Percentiles rank a stretch among this genome's conserved stretches.
These are phyloP conservation scores for Fomitopsis pulvina DNA, from an alignment of 768 basidiomycete genomes.

Conservation along the genomic window DNA sequence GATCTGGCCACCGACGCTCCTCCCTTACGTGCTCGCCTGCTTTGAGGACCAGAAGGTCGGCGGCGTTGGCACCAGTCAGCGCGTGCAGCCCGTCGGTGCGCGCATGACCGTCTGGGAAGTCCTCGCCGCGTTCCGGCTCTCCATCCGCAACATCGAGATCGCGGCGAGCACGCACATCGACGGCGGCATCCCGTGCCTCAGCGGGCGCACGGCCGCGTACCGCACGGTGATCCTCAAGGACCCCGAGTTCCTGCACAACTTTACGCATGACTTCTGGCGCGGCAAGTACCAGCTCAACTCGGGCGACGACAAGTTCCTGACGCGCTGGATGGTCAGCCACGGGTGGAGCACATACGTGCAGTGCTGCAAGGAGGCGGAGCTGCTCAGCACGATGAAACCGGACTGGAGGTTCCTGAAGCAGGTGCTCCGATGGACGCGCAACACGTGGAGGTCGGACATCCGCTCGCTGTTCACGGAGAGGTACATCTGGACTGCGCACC, in stretches of 20 bases:
- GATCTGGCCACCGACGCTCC: slow-evolving; percentile 88
- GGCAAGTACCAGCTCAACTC: slow-evolving; percentile 94
- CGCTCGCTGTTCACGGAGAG: slow-evolving; percentile 86
- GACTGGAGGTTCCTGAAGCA: slow-evolving; percentile 96
- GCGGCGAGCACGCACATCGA: slow-evolving; percentile 87
- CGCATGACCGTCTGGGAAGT: slow-evolving; percentile 94
- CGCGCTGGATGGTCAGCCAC: slow-evolving; percentile 93
- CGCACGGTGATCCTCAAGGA: slow-evolving; percentile 93
- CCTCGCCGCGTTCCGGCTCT: slow-evolving; percentile 85
- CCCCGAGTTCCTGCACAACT: slow-evolving; percentile 87
- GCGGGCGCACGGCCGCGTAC: slow-evolving; percentile 90
- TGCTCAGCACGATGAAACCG: slow-evolving; percentile 92
- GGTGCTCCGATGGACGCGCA: slow-evolving; percentile 88
- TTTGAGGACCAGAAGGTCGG: slow-evolving; percentile 94
- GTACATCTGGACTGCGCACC: slow-evolving; percentile 82
- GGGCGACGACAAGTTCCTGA: slow-evolving; percentile 92
- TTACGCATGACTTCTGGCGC: slow-evolving; percentile 91
- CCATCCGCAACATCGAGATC: slow-evolving; percentile 93
- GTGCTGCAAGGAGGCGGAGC: slow-evolving; percentile 77
- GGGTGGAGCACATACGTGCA: slow-evolving; percentile 96
- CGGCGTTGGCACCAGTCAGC: slow-evolving; percentile 87
- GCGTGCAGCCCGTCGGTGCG: slow-evolving; percentile 74
- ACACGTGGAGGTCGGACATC: slow-evolving; percentile 90
- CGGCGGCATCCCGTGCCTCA: slow-evolving; percentile 86
- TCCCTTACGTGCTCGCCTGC: slow-evolving; percentile 85